phyloP scores from a whole-genome alignment of 176 grass and related monocot genomes.

The Pontederia crassipes region DNA sequence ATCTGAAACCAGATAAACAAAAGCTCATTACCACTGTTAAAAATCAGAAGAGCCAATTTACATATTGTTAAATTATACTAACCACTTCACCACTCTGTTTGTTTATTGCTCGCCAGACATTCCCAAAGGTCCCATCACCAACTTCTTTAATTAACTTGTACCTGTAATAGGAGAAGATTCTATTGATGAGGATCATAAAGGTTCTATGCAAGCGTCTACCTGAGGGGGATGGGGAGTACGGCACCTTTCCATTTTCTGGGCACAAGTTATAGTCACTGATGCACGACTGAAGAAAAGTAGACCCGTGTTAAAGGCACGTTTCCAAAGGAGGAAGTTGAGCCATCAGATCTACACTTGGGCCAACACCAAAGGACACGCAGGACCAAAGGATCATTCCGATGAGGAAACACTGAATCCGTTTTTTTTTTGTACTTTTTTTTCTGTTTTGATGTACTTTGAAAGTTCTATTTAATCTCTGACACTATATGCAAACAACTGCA shows the following conservation, averaged over 20 bases:
- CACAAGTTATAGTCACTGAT: background rate
- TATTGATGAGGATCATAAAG: background rate
- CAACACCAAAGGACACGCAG: background rate
- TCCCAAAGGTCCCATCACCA: constrained; percentile 92
- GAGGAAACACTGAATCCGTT: background rate
- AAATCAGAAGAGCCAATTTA: constrained; percentile 14
- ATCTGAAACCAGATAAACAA: background rate
- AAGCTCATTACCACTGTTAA: background rate
- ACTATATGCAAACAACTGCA: no score
- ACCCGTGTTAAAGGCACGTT: background rate
- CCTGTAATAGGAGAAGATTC: constrained; percentile 18
- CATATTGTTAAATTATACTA: background rate
- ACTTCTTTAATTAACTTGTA: constrained; percentile 86
- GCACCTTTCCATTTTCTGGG: constrained; percentile 8
- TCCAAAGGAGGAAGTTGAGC: background rate
- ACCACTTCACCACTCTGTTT: constrained; percentile 89
- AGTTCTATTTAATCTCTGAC: background rate
- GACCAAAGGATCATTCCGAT: background rate
- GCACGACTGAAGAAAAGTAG: background rate
- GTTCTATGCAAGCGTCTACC: background rate
- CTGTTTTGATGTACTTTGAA: background rate
- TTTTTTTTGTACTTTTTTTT: background rate
- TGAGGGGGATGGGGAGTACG: no score
- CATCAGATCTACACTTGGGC: background rate
- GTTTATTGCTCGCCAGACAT: constrained; percentile 81